Conservation (phyloP, 306 rosid species). For the Albizia julibrissin region DNA sequence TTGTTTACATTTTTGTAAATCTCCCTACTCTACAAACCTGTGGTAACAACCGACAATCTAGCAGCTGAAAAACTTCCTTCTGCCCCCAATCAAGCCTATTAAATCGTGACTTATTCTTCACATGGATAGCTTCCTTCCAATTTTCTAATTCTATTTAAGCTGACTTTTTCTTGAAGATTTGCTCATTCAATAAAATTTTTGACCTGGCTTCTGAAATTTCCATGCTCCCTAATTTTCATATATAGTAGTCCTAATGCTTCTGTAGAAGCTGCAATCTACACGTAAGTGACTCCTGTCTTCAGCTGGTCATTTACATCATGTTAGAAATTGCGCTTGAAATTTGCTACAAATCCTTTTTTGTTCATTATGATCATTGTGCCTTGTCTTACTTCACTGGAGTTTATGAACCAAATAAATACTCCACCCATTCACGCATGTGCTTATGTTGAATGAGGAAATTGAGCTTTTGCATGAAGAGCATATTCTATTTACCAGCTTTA, state of each 20-base stretch:
- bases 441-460: neutral
- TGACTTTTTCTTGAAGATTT: neutral
- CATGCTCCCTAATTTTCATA: neutral
- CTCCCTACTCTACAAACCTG: neutral
- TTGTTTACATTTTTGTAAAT: neutral
- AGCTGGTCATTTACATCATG: neutral
- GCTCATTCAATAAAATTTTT: neutral
- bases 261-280: neutral
- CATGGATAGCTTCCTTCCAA: neutral
- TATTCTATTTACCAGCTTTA: neutral
- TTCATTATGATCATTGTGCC: slow-evolving; percentile 23
- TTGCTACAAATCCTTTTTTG: slow-evolving; percentile 1
- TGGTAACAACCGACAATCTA: neutral
- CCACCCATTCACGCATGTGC: neutral
- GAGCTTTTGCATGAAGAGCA: neutral
- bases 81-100: neutral
- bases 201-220: neutral
- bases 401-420: neutral
- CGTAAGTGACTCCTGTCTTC: slow-evolving; percentile 13
- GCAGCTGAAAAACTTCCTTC: neutral
- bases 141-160: neutral
- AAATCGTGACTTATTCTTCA: neutral
- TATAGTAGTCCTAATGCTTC: neutral
- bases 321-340: slow-evolving; percentile 8
- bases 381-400: neutral